These are phyloP conservation scores for Pleurotus giganteus DNA, from an alignment of 768 basidiomycete genomes.

Conservation along the genomic window DNA sequence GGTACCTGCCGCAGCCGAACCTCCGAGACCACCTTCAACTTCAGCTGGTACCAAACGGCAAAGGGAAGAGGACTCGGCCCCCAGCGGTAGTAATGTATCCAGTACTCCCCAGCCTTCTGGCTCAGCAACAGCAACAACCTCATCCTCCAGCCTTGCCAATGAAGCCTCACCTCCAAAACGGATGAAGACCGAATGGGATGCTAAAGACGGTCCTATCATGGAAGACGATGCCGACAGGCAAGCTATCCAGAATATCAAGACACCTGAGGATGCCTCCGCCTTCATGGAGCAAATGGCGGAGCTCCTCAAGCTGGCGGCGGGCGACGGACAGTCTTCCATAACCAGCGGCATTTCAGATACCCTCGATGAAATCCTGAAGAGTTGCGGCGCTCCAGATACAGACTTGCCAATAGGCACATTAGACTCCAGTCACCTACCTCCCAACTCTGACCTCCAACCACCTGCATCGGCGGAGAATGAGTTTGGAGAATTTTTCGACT, in stretches of 20 bases:
- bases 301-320: conserved; percentile 51
- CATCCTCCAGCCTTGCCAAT: conserved; percentile 27
- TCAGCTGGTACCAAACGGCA: conserved; percentile 36
- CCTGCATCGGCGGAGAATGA: conserved; percentile 37
- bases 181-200: conserved; percentile 69
- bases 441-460: conserved; percentile 18
- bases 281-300: conserved; percentile 67
- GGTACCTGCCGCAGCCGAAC: conserved; percentile 25
- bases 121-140: conserved; percentile 26
- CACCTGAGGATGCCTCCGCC: conserved; percentile 60
- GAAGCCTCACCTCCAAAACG: conserved; percentile 74
- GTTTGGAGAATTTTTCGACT: conserved; percentile 67
- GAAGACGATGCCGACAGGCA: conserved; percentile 45
- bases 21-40: conserved; percentile 15
- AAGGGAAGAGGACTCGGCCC: conserved; percentile 50
- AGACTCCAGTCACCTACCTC: background rate
- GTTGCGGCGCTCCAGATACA: conserved; percentile 37
- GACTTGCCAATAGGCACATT: conserved; percentile 30
- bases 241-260: conserved; percentile 53
- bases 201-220: conserved; percentile 63
- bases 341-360: conserved; percentile 56
- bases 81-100: conserved; percentile 21
- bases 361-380: conserved; percentile 62
- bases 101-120: conserved; percentile 17
- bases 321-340: conserved; percentile 42